phyloP scores from a whole-genome alignment of 257 asterid genomes.

The Dorcoceras hygrometricum region DNA sequence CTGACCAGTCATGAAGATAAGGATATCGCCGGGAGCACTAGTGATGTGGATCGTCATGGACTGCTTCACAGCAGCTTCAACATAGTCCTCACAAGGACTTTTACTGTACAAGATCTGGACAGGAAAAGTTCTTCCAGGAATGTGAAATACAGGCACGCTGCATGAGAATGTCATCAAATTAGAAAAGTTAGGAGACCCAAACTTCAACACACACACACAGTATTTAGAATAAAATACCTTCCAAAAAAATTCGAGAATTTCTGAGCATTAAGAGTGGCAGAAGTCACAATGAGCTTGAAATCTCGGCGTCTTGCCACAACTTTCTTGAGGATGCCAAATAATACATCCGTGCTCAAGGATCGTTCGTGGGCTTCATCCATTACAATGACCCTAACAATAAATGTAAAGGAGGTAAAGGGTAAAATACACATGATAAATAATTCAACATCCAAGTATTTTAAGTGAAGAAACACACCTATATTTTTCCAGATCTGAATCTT shows the following conservation, averaged over 20 bases:
- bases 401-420: conserved; percentile 6
- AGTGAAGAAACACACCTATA: conserved; percentile 56
- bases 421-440: background rate
- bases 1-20: conserved; percentile 98
- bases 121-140: conserved; percentile 99
- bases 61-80: conserved; percentile 95
- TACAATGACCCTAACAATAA: conserved; percentile 58
- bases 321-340: conserved; percentile 91
- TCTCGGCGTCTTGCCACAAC: conserved; percentile 97
- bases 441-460: background rate
- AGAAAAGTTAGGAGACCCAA: conserved; percentile 2
- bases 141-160: conserved; percentile 94
- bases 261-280: conserved; percentile 92
- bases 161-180: conserved; percentile 24
- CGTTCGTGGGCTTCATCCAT: conserved; percentile 99
- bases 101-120: conserved; percentile 77
- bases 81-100: conserved; percentile 93
- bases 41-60: conserved; percentile 91
- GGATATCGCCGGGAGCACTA: conserved; percentile 94
- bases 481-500: conserved; percentile 91
- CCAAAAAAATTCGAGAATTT: conserved; percentile 92
- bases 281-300: conserved; percentile 94
- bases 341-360: conserved; percentile 80
- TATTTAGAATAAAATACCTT: conserved; percentile 49
- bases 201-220: conserved; percentile 12